A percentile compares a stretch with the other conserved stretches of the same genome.
Evolutionary conservation across 495 filamentous ascomycete species (phyloP).

Genomic region (Lophium mytilinum): DNA sequence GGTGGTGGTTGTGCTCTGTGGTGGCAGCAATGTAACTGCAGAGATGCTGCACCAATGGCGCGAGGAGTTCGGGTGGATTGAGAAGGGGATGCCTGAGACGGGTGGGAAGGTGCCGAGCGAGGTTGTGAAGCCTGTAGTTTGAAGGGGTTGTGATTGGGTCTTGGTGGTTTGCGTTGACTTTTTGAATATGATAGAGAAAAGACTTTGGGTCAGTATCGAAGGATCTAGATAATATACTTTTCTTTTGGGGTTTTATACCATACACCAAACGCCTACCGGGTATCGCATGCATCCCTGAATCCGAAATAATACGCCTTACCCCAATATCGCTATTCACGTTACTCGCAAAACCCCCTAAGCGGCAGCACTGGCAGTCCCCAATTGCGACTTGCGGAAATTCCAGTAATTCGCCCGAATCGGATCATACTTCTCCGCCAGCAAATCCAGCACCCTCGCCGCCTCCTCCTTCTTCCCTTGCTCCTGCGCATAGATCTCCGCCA

Average conservation of each 20-base stretch:
- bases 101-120: conserved; percentile 20
- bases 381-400: conserved; percentile 59
- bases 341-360: background rate
- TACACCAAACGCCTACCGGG: background rate
- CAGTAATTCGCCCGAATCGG: conserved; percentile 87
- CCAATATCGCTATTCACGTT: background rate
- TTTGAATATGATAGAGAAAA: background rate
- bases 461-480: conserved; percentile 46
- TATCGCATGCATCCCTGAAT: background rate
- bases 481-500: conserved; percentile 73
- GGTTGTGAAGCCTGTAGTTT: background rate
- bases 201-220: background rate
- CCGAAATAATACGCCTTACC: background rate
- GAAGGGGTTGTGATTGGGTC: background rate
- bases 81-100: conserved; percentile 8
- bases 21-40: conserved; percentile 66
- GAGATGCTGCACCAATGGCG: conserved; percentile 58
- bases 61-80: conserved; percentile 41
- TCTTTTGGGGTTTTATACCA: background rate
- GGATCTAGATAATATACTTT: background rate
- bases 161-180: background rate
- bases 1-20: conserved; percentile 81
- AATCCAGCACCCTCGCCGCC: conserved; percentile 55
- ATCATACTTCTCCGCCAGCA: conserved; percentile 81
- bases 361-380: conserved; percentile 25